These are phyloP conservation scores for Penicillium sp. DNA, from an alignment of 2,329 filamentous ascomycete species.

Conservation along the genomic window DNA sequence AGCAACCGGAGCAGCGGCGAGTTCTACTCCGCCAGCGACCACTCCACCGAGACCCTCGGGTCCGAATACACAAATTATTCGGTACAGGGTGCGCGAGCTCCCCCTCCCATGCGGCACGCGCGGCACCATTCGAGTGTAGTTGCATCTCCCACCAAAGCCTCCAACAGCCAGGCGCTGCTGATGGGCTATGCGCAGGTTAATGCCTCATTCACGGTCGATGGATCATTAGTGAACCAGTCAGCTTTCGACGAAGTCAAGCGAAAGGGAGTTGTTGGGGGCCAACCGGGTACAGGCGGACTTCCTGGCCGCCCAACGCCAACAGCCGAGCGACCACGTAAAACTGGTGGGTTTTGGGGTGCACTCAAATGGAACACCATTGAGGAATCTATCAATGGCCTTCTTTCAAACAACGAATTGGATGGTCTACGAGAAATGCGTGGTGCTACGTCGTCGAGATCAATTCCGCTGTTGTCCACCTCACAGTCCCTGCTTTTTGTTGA, in stretches of 20 bases:
- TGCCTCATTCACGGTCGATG: conserved; percentile 87
- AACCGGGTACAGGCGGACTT: conserved; percentile 75
- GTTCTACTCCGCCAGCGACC: conserved; percentile 91
- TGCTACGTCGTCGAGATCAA: conserved; percentile 76
- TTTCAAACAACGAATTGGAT: conserved; percentile 84
- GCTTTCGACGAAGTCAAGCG: conserved; percentile 95
- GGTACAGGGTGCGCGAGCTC: conserved; percentile 52
- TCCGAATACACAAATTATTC: conserved; percentile 71
- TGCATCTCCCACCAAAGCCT: conserved; percentile 17
- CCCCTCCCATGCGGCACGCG: conserved; percentile 37
- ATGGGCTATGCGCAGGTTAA: conserved; percentile 97
- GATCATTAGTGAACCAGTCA: conserved; percentile 81
- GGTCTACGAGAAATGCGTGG: conserved; percentile 95
- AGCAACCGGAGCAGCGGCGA: conserved; percentile 91
- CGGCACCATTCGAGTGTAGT: conserved; percentile 48
- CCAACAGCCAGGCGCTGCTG: conserved; percentile 70
- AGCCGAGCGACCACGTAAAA: conserved; percentile 53
- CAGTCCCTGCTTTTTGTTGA: conserved; percentile 97
- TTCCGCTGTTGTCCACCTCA: conserved; percentile 89
- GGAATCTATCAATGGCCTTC: conserved; percentile 79
- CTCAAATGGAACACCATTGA: conserved; percentile 87
- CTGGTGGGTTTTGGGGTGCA: conserved; percentile 74
- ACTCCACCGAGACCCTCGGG: conserved; percentile 86
- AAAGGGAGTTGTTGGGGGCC: conserved; percentile 83
- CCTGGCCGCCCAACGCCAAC: conserved; percentile 51